Evolutionary conservation across 139 green algal species (phyloP), one percentile per base, ranked within the genome.

Genomic region (Coccomyxa sp.): DNA sequence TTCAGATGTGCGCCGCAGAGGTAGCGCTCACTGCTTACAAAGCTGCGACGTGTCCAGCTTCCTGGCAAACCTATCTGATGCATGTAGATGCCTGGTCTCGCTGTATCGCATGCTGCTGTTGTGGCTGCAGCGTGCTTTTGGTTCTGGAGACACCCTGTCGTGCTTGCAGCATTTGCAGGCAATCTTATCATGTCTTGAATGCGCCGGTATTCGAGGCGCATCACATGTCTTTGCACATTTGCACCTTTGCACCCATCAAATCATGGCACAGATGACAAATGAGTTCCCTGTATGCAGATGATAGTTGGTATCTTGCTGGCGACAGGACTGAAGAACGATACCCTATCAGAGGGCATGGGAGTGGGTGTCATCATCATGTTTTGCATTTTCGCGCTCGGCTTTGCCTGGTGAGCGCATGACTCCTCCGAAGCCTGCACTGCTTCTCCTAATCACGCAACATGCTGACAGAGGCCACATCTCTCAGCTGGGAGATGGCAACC

Each of bases 351-450:
- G n/a, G n/a, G n/a, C n/a, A 7, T 64, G 22, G 50, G 18, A 12
- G 50, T 64, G 50, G 50, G 18, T 64, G 50, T 64, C 50, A 64
- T 64, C 10, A 88, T 89, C 0, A 41, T 92, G 39, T 90, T 93
- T 79, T 93, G 86, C 87, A 58, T 94, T 39, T 94, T 88, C 39
- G 86, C 94, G 18, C 76, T 87, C 33, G 84, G 82, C 54, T 94
- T 92, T 83, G 90, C 90, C 4, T 94, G 90, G 90, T 93, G 50
- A 64, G 50, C 50, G 1, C 50, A 64, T 18, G 18, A 64, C 22
- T 12, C 50, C 50, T 22, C 2, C 44, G n/a, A n/a, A n/a, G n/a
- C n/a, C n/a, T n/a, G n/a, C n/a, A n/a, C n/a, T n/a, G n/a, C n/a
- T n/a, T 14, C 44, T 58, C 5, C 27, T 18, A 18, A 64, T 64